phyloP scores from a whole-genome alignment of 106 monocot species.

The Apostasia shenzhenica region DNA sequence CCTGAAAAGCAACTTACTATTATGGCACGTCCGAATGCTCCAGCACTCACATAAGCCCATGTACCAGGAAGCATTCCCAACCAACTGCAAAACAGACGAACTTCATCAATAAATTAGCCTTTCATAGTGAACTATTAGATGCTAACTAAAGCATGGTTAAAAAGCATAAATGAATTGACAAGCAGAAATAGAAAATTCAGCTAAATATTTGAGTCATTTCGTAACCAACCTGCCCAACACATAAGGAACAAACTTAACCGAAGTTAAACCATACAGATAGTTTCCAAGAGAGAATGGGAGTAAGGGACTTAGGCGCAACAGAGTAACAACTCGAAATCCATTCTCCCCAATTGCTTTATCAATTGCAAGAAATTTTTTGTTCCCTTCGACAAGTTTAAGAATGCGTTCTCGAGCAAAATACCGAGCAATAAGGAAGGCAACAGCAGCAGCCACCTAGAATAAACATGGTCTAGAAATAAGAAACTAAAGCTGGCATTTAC shows the following conservation, averaged over 20 bases:
- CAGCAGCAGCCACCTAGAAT: slow-evolving; percentile 75
- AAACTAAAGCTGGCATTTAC: background rate
- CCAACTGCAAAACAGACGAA: slow-evolving; percentile 10
- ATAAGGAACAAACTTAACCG: slow-evolving; percentile 92
- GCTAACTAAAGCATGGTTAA: background rate
- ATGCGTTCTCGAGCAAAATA: slow-evolving; percentile 94
- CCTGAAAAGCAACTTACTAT: slow-evolving; percentile 12
- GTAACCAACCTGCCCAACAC: slow-evolving; percentile 78
- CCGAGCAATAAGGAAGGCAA: slow-evolving; percentile 92
- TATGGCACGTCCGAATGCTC: slow-evolving; percentile 25
- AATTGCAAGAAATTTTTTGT: slow-evolving; percentile 94
- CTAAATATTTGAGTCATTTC: background rate
- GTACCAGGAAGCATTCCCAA: slow-evolving; percentile 26
- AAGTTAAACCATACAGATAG: slow-evolving; percentile 95
- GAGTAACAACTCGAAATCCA: slow-evolving; percentile 90
- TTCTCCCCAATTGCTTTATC: slow-evolving; percentile 98
- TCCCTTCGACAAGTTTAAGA: slow-evolving; percentile 92
- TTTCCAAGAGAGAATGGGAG: slow-evolving; percentile 96
- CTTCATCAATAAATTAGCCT: slow-evolving; percentile 2
- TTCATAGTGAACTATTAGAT: background rate
- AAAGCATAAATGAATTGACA: background rate
- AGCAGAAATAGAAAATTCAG: background rate
- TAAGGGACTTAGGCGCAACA: slow-evolving; percentile 87
- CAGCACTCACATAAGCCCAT: slow-evolving; percentile 26
- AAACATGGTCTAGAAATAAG: slow-evolving; percentile 8